A percentile compares a stretch with the other conserved stretches of the same genome.
Conservation (phyloP, 257 asterid species). For the Solanum tarapatanum region DNA sequence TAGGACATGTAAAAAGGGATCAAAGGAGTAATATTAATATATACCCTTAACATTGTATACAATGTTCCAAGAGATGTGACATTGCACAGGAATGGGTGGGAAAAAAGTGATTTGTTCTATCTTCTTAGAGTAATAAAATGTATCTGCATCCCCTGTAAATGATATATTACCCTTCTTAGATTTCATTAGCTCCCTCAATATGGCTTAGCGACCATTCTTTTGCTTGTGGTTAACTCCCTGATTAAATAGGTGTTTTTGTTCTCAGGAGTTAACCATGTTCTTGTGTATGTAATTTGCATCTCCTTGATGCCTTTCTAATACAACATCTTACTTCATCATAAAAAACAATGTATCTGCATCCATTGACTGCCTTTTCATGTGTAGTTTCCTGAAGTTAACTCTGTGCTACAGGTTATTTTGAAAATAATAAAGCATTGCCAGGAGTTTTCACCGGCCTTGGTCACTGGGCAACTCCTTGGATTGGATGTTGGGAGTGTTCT, state of each 20-base stretch:
- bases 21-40: background rate
- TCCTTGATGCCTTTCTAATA: too few species aligned
- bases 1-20: background rate
- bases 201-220: too few species aligned
- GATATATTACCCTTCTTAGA: too few species aligned
- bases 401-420: conserved; percentile 54
- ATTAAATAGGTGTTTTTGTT: too few species aligned
- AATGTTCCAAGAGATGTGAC: background rate
- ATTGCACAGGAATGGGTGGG: background rate
- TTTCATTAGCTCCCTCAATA: too few species aligned
- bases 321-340: too few species aligned
- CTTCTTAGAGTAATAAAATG: background rate
- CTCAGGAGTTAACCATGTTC: too few species aligned
- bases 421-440: conserved; percentile 94
- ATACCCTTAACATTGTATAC: background rate
- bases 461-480: conserved; percentile 94
- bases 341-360: background rate
- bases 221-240: too few species aligned
- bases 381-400: background rate
- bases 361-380: background rate
- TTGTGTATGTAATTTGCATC: too few species aligned
- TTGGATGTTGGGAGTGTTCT: conserved; percentile 96
- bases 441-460: conserved; percentile 90
- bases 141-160: background rate
- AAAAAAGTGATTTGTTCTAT: background rate